A percentile compares a stretch with the other conserved stretches of the same genome.
phyloP scores from a whole-genome alignment of 768 basidiomycete genomes.

The Lactarius indigo region DNA sequence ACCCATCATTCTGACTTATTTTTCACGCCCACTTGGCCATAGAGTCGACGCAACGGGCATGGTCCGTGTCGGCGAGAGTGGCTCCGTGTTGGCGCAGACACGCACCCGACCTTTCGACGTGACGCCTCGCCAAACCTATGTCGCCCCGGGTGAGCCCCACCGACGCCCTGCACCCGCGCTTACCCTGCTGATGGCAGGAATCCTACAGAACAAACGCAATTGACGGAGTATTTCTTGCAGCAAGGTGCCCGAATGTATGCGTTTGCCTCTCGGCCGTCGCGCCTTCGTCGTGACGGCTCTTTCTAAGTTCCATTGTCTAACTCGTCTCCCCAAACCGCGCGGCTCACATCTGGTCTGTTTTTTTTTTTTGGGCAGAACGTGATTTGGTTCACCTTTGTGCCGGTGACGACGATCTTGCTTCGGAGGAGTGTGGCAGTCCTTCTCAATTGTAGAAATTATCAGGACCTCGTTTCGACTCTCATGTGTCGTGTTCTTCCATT shows the following conservation, averaged over 20 bases:
- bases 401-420: neutral
- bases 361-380: conserved; percentile 20
- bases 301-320: conserved; percentile 25
- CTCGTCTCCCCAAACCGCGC: conserved; percentile 1
- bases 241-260: conserved; percentile 58
- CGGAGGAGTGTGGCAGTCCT: neutral
- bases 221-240: conserved; percentile 55
- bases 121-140: conserved; percentile 65
- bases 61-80: conserved; percentile 44
- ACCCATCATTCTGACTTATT: neutral
- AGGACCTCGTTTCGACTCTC: neutral
- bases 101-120: conserved; percentile 78
- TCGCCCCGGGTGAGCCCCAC: conserved; percentile 64
- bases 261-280: conserved; percentile 37
- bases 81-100: conserved; percentile 65
- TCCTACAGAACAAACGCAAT: conserved; percentile 42
- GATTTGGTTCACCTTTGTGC: conserved; percentile 4
- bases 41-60: conserved; percentile 47
- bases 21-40: conserved; percentile 40
- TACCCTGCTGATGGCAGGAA: conserved; percentile 20
- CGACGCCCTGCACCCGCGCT: conserved; percentile 15
- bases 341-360: conserved; percentile 15
- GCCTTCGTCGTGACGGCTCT: conserved; percentile 21
- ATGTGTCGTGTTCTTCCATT: conserved; percentile 15
- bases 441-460: neutral